These are phyloP conservation scores for Stephania japonica DNA, from an alignment of 164 flowering plant genomes.

Conservation along the genomic window DNA sequence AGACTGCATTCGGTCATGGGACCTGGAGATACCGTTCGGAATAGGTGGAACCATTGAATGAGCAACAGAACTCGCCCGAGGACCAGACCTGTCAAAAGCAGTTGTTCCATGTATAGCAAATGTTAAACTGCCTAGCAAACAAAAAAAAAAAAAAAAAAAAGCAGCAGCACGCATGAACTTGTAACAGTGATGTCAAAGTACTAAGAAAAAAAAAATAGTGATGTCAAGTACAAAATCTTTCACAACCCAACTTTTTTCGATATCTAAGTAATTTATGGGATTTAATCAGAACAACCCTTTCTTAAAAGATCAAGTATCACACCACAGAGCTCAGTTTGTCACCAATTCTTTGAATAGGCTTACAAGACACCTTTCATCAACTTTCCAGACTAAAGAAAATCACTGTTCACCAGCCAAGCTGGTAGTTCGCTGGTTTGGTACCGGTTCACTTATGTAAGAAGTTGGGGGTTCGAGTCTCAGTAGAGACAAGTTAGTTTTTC, in stretches of 20 bases:
- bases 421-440: too few species aligned
- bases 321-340: too few species aligned
- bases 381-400: too few species aligned
- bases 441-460: too few species aligned
- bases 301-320: background rate
- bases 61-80: constrained; percentile 15
- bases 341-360: too few species aligned
- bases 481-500: too few species aligned
- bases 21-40: constrained; percentile 18
- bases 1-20: constrained; percentile 18
- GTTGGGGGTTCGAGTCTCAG: too few species aligned
- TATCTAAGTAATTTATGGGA: background rate
- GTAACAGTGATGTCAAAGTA: too few species aligned
- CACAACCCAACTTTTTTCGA: background rate
- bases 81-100: constrained; percentile 17
- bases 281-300: background rate
- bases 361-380: too few species aligned
- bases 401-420: too few species aligned
- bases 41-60: constrained; percentile 19
- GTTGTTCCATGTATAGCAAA: background rate
- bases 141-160: background rate
- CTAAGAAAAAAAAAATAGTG: too few species aligned
- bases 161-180: background rate
- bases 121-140: background rate
- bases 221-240: too few species aligned